phyloP scores from a whole-genome alignment of 495 filamentous ascomycete species.

The Penicillium turbatum region DNA sequence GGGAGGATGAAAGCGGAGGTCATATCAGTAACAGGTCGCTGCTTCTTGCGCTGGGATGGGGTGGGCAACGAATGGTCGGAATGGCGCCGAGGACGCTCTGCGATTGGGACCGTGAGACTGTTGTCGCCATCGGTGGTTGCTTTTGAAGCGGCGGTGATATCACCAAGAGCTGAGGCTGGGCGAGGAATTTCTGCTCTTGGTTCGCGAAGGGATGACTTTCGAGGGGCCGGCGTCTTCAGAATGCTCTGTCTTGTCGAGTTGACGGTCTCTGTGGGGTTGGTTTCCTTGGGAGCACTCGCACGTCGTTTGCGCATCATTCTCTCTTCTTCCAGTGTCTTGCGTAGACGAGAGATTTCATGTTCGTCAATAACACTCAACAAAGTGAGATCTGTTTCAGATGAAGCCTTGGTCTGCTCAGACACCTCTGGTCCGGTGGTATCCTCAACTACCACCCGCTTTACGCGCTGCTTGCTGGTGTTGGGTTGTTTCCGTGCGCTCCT shows the following conservation, averaged over 20 bases:
- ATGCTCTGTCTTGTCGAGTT: constrained; percentile 38
- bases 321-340: constrained; percentile 49
- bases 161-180: constrained; percentile 38
- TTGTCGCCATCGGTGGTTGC: constrained; percentile 28
- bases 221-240: constrained; percentile 33
- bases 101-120: constrained; percentile 28
- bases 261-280: constrained; percentile 29
- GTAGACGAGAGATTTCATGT: constrained; percentile 45
- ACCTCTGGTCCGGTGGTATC: constrained; percentile 35
- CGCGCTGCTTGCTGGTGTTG: constrained; percentile 43
- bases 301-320: constrained; percentile 44
- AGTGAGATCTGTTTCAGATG: constrained; percentile 36
- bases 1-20: constrained; percentile 37
- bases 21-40: constrained; percentile 16
- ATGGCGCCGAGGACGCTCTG: constrained; percentile 40
- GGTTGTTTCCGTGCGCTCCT: constrained; percentile 30
- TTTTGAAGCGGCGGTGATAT: constrained; percentile 30
- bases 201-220: constrained; percentile 48
- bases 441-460: constrained; percentile 43
- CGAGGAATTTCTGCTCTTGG: constrained; percentile 26
- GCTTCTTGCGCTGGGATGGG: constrained; percentile 29
- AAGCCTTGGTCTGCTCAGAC: constrained; percentile 33
- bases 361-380: constrained; percentile 47
- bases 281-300: constrained; percentile 28
- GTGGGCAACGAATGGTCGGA: constrained; percentile 41